Evolutionary conservation across 1,284 basidiomycete species (phyloP).

Genomic region (Puccinia coronata): DNA sequence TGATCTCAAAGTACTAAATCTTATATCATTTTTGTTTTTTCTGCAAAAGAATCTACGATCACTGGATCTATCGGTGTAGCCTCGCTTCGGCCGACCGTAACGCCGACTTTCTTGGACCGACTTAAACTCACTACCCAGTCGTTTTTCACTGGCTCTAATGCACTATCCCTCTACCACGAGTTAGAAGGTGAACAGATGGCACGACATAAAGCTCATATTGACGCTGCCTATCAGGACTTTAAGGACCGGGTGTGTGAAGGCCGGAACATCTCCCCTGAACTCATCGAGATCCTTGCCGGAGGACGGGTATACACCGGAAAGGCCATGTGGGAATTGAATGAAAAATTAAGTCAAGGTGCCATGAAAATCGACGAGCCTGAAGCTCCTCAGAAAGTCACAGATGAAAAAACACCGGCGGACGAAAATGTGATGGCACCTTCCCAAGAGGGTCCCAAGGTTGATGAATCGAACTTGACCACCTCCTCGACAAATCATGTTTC

Average conservation of each 20-base stretch:
- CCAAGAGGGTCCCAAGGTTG: neutral
- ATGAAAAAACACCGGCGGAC: neutral
- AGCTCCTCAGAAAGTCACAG: neutral
- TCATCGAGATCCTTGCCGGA: constrained; percentile 59
- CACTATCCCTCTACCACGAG: constrained; percentile 57
- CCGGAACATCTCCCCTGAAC: constrained; percentile 57
- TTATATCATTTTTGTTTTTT: constrained; percentile 12
- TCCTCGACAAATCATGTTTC: neutral
- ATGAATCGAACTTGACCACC: neutral
- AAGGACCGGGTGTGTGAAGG: constrained; percentile 58
- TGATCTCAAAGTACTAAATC: constrained; percentile 33
- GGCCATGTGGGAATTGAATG: constrained; percentile 58
- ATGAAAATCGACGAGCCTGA: neutral
- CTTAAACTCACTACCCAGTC: constrained; percentile 59
- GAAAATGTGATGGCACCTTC: neutral
- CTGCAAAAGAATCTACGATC: constrained; percentile 57
- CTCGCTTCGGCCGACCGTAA: constrained; percentile 60
- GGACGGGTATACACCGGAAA: constrained; percentile 61
- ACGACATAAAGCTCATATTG: constrained; percentile 57
- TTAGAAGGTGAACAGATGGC: constrained; percentile 56
- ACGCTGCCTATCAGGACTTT: constrained; percentile 59
- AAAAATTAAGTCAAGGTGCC: constrained; percentile 47
- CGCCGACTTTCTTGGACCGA: constrained; percentile 60
- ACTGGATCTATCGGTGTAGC: constrained; percentile 61
- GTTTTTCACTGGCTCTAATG: constrained; percentile 59